Base-by-base conservation (phyloP, 2,329 filamentous ascomycete genomes). In the Chaetomiaceae sp. region DNA sequence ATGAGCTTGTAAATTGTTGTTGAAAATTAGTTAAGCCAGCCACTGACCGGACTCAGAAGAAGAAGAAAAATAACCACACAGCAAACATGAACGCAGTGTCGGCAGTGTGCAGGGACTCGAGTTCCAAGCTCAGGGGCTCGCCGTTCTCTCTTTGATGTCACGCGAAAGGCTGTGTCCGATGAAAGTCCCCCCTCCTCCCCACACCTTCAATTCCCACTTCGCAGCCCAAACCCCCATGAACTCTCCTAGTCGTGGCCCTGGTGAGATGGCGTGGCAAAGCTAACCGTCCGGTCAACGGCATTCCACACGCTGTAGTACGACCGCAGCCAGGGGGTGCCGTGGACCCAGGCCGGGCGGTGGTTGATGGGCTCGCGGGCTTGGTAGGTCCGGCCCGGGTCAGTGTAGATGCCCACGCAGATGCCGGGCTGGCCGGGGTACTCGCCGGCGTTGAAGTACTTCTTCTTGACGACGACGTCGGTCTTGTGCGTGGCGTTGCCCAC, bases 271-370 rank as follows among this genome's bases (percentile, higher is more conserved):
- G 31, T 48, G 8, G 53, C 53, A 46, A 56, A 59, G 3, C 53
- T 51, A 13, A 59, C 5, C 27, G 44, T 52, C 23, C 27, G 33
- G 1, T 47, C 61, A 14, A 56, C 46, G 0, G 60, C 63, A 51
- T 70, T 62, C 66, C 65, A 69, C 0, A 65, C 63, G 1, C 67
- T 70, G 48, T 69, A 69, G 47, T 68, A 68, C 12, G 60, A 55
- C 60, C 68, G 65, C 20, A 70, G 48, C 14, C 67, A 53, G 3
- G 66, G 65, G 1, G 60, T 63, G 0, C 68, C 68, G 8, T 67
- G 40, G 6, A 69, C 50, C 66, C 67, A 70, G 2, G 61, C 54
- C 0, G 58, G 55, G 0, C 57, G 58, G 0, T 52, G 37, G 0
- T 57, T 48, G 3, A 53, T n/a, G 2, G 43, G 48, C 25, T 58